A percentile compares a stretch with the other conserved stretches of the same genome.
phyloP scores from a whole-genome alignment of 768 basidiomycete genomes.

The Kwoniella shandongensis region DNA sequence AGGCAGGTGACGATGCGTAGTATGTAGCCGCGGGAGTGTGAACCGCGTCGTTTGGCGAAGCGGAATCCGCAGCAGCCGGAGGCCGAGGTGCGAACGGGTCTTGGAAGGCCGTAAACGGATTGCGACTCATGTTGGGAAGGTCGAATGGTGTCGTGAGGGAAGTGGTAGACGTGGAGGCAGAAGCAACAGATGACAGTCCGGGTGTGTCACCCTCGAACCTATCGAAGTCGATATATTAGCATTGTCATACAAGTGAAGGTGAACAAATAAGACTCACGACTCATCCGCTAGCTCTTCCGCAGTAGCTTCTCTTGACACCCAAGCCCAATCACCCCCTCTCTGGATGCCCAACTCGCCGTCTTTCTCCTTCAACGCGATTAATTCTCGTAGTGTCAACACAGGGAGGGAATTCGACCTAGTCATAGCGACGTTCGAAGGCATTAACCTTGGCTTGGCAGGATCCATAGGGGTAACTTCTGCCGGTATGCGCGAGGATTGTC shows the following conservation, averaged over 20 bases:
- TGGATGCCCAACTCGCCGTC: conserved; percentile 49
- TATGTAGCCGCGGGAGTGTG: not conserved
- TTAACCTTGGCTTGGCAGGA: not conserved
- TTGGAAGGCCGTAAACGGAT: conserved; percentile 19
- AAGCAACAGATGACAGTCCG: conserved; percentile 10
- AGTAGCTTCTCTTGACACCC: conserved; percentile 33
- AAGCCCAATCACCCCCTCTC: conserved; percentile 43
- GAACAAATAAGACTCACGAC: conserved; percentile 9
- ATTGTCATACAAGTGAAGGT: not conserved
- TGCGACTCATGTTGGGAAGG: conserved; percentile 6
- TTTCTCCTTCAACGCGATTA: conserved; percentile 42
- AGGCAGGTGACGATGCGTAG: conserved; percentile 9
- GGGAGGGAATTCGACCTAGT: conserved; percentile 44
- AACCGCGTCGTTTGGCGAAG: not conserved
- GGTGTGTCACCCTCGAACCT: conserved; percentile 13
- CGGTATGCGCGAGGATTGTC: not conserved
- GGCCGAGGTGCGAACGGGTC: conserved; percentile 30
- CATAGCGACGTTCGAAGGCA: conserved; percentile 40
- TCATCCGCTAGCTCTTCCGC: conserved; percentile 21
- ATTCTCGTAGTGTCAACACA: conserved; percentile 41
- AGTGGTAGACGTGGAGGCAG: conserved; percentile 15
- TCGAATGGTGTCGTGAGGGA: conserved; percentile 19
- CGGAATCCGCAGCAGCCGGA: not conserved
- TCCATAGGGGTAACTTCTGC: not conserved
- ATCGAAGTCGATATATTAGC: not conserved